Evolutionary conservation across 2,329 filamentous ascomycete species (phyloP).

Genomic region (Talaromyces sp.): DNA sequence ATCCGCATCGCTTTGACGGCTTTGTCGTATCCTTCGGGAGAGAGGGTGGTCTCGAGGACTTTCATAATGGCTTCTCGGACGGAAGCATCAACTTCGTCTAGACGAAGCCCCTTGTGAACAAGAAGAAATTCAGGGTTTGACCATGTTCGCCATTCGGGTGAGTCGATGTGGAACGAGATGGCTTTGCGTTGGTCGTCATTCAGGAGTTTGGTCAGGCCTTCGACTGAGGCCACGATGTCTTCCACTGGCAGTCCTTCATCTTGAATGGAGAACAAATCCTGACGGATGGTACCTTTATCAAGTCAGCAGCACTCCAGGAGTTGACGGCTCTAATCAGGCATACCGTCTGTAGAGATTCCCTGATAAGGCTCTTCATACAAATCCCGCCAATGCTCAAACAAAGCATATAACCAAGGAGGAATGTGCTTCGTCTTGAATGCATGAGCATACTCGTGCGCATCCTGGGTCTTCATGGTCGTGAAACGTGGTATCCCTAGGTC

Average conservation of each 20-base stretch:
- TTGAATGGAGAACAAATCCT: constrained; percentile 53
- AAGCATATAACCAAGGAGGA: constrained; percentile 64
- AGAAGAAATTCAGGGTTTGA: constrained; percentile 72
- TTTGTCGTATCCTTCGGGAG: constrained; percentile 68
- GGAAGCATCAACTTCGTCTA: constrained; percentile 57
- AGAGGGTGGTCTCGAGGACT: constrained; percentile 59
- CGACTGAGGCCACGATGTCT: constrained; percentile 53
- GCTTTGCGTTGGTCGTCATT: constrained; percentile 48
- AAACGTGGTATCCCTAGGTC: constrained; percentile 62
- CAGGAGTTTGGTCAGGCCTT: constrained; percentile 48
- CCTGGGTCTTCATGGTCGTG: constrained; percentile 59
- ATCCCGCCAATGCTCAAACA: constrained; percentile 59
- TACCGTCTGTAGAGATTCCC: constrained; percentile 66
- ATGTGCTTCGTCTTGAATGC: constrained; percentile 57
- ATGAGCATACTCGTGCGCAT: constrained; percentile 60
- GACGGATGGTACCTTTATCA: constrained; percentile 1
- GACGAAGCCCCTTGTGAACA: constrained; percentile 64
- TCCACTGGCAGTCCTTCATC: constrained; percentile 63
- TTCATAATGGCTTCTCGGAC: constrained; percentile 52
- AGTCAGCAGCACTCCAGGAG: background rate
- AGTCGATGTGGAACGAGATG: constrained; percentile 62
- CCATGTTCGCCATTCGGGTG: constrained; percentile 68
- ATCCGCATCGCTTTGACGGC: constrained; percentile 67
- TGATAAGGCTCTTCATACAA: constrained; percentile 63
- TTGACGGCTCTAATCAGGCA: background rate